Evolutionary conservation across 306 rosid species (phyloP), one percentile per base, ranked within the genome.

Genomic region (Betula pendula): DNA sequence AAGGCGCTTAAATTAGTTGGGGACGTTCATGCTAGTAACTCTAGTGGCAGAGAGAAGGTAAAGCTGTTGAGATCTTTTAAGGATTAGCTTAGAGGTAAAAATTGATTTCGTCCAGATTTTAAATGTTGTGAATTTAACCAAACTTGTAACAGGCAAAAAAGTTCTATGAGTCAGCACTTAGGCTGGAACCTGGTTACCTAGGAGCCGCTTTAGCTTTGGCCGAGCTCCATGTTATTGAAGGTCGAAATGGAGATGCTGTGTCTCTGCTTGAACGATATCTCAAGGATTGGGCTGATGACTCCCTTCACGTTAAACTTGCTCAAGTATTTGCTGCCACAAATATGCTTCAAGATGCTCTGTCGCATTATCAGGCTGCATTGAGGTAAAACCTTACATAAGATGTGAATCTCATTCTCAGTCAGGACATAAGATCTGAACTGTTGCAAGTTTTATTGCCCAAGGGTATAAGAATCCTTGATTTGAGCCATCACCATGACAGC

Each of bases 181-280:
- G 97, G 88, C 89, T 96, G 80, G 99, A 96, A 83, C 97, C 99
- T 25, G 98, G 97, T 81, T 96, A 96, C 86, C 96, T 96, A 24
- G 98, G 98, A 84, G 96, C 99, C n/a, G 99, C 97, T 52, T 79
- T 96, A 80, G 98, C 99, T 84, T 80, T 96, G 83, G 99, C 99
- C 25, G 99, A 96, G 87, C 99, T 96, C 80, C 98, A 96, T 86
- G 97, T 96, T 67, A 89, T 75, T 50, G 99, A 96, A 85, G 99
- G 98, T 69, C 93, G 98, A 77, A 93, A 93, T 73, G 97, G 87
- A 73, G 97, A 96, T 77, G 99, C 98, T 40, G 96, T 96, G 52
- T 87, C 91, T 66, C 85, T 96, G 78, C 97, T 96, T 67, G 98
- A 93, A 85, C 89, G 97, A 71, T 93, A 96, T 83, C 97, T 96